A percentile compares a stretch with the other conserved stretches of the same genome.
Conservation (phyloP, 2,329 filamentous ascomycete genomes). For the Venturiaceae sp. region DNA sequence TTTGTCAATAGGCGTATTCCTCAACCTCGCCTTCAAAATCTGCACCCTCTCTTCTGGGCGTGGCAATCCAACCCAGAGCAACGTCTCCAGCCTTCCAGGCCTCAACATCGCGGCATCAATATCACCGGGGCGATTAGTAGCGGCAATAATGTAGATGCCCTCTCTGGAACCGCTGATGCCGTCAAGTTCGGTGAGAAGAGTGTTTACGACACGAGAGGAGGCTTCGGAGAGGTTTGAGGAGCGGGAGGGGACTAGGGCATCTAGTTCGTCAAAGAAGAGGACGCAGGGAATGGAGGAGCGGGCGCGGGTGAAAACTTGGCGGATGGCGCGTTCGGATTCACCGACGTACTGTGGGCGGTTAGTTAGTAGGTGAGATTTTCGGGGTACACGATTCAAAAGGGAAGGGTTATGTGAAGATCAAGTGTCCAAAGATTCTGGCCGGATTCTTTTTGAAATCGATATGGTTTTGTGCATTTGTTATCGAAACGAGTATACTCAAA, state of each 20-base stretch:
- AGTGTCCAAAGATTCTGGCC: too few relatives aligned
- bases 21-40: conserved; percentile 64
- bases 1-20: conserved; percentile 41
- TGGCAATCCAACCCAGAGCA: conserved; percentile 84
- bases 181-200: conserved; percentile 87
- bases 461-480: too few relatives aligned
- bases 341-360: conserved; percentile 59
- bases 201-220: conserved; percentile 85
- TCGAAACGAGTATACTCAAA: background rate
- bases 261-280: conserved; percentile 96
- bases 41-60: conserved; percentile 70
- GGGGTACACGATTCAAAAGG: background rate
- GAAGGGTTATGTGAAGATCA: too few relatives aligned
- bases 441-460: too few relatives aligned
- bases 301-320: conserved; percentile 84
- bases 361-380: background rate
- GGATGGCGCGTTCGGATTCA: conserved; percentile 86
- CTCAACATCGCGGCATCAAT: conserved; percentile 94
- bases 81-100: conserved; percentile 77
- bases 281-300: conserved; percentile 83
- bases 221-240: conserved; percentile 71
- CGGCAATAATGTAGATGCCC: conserved; percentile 89
- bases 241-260: conserved; percentile 79
- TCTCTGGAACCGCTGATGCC: conserved; percentile 62
- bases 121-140: conserved; percentile 91